Evolutionary conservation across 805 yeast species (phyloP).

Genomic region (Torulaspora franciscae): DNA sequence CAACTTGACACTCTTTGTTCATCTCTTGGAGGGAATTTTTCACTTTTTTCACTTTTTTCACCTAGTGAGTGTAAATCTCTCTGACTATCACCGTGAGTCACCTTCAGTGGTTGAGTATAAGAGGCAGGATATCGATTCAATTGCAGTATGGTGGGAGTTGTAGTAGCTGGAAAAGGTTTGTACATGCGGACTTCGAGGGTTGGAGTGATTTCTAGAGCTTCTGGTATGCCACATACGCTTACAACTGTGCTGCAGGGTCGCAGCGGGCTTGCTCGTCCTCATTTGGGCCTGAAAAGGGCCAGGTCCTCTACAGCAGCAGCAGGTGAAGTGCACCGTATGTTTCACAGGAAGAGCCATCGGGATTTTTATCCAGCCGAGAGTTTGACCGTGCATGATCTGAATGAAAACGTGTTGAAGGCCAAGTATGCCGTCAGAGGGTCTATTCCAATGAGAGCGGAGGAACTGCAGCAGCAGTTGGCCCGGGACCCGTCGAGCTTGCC

Average conservation of each 20-base stretch:
- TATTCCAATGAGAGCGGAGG: conserved; percentile 91
- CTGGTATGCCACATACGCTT: conserved; percentile 6
- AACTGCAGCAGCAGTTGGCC: conserved; percentile 54
- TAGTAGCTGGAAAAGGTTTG: neutral
- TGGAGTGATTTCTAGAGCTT: conserved; percentile 2
- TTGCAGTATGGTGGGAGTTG: neutral
- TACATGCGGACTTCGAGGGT: neutral
- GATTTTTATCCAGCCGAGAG: conserved; percentile 33
- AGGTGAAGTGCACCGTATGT: conserved; percentile 6
- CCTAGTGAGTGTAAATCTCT: neutral
- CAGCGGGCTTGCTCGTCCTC: neutral
- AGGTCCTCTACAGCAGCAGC: conserved; percentile 2
- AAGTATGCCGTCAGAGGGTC: conserved; percentile 95
- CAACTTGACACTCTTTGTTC: neutral
- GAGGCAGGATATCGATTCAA: neutral
- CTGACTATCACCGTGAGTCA: neutral
- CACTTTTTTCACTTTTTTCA: neutral
- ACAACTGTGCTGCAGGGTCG: conserved; percentile 1
- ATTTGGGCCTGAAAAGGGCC: conserved; percentile 2
- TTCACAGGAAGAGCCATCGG: conserved; percentile 7
- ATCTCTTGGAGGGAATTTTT: conserved; percentile 3
- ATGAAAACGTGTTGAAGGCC: conserved; percentile 72
- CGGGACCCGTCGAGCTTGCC: conserved; percentile 61
- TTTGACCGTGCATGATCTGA: conserved; percentile 51
- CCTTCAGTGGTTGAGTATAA: neutral